phyloP scores from a whole-genome alignment of 108 stramenopile genomes.

The Fistulifera pelliculosa region DNA sequence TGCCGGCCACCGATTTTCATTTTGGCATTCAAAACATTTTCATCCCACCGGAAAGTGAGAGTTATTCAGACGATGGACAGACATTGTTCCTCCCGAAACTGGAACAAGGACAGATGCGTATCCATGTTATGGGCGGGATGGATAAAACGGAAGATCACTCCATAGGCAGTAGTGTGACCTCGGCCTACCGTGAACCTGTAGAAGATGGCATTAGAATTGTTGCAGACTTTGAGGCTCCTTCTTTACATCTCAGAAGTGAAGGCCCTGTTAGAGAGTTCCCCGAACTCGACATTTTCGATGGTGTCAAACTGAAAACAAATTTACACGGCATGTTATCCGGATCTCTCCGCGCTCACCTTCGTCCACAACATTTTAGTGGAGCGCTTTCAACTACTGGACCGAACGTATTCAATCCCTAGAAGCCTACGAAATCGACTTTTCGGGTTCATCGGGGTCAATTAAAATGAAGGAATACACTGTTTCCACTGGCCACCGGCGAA shows the following conservation, averaged over 20 bases:
- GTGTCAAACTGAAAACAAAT: slow-evolving; percentile 42
- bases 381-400: slow-evolving; percentile 37
- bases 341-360: slow-evolving; percentile 54
- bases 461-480: slow-evolving; percentile 64
- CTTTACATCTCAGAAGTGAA: slow-evolving; percentile 54
- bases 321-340: slow-evolving; percentile 62
- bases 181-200: slow-evolving; percentile 13
- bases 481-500: slow-evolving; percentile 63
- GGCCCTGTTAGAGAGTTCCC: slow-evolving; percentile 81
- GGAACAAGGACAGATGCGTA: slow-evolving; percentile 62
- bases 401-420: slow-evolving; percentile 83
- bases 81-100: slow-evolving; percentile 65
- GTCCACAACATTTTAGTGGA: slow-evolving; percentile 46
- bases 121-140: slow-evolving; percentile 63
- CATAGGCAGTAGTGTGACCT: slow-evolving; percentile 3
- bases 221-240: slow-evolving; percentile 63
- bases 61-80: slow-evolving; percentile 79
- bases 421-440: slow-evolving; percentile 83
- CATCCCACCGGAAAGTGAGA: slow-evolving; percentile 66
- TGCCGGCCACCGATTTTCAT: slow-evolving; percentile 77
- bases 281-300: slow-evolving; percentile 82
- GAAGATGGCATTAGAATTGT: slow-evolving; percentile 69
- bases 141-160: slow-evolving; percentile 21
- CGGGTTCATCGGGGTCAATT: slow-evolving; percentile 49
- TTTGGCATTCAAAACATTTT: slow-evolving; percentile 73